These are phyloP conservation scores for Penicillium hordei DNA, from an alignment of 2,329 filamentous ascomycete genomes.

Conservation along the genomic window DNA sequence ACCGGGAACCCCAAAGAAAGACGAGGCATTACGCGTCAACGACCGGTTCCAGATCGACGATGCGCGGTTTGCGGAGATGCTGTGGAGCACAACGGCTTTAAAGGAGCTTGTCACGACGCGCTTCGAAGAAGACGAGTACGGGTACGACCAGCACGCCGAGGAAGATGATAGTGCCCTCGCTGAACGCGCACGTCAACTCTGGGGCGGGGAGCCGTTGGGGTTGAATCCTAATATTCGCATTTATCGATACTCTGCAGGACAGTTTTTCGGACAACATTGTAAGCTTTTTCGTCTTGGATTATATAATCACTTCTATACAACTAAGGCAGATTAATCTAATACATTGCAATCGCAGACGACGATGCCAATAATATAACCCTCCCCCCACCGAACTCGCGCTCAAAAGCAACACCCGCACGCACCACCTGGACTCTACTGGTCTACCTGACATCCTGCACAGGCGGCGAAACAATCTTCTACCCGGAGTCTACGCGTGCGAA, in stretches of 20 bases:
- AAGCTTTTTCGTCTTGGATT: slow-evolving; percentile 35
- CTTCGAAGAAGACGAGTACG: slow-evolving; percentile 31
- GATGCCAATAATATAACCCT: slow-evolving; percentile 75
- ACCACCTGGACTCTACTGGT: slow-evolving; percentile 92
- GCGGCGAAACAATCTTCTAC: slow-evolving; percentile 92
- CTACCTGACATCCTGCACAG: slow-evolving; percentile 80
- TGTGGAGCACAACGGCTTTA: slow-evolving; percentile 78
- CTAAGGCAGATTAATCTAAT: not conserved
- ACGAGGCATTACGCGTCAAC: slow-evolving; percentile 81
- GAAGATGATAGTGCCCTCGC: slow-evolving; percentile 7
- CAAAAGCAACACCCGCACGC: slow-evolving; percentile 51
- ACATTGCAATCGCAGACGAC: slow-evolving; percentile 62
- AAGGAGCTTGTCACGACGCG: slow-evolving; percentile 56
- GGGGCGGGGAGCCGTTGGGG: slow-evolving; percentile 81
- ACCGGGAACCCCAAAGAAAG: slow-evolving; percentile 73
- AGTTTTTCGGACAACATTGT: slow-evolving; percentile 95
- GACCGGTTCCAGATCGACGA: slow-evolving; percentile 86
- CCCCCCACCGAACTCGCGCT: slow-evolving; percentile 40
- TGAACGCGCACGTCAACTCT: slow-evolving; percentile 44
- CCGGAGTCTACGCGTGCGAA: slow-evolving; percentile 57
- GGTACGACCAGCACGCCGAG: slow-evolving; percentile 16
- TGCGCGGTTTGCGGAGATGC: slow-evolving; percentile 65
- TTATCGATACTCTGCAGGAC: slow-evolving; percentile 80
- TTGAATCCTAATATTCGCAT: slow-evolving; percentile 86
- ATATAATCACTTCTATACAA: not conserved